phyloP scores from a whole-genome alignment of 441 rosid species.

The Corymbia citriodora region DNA sequence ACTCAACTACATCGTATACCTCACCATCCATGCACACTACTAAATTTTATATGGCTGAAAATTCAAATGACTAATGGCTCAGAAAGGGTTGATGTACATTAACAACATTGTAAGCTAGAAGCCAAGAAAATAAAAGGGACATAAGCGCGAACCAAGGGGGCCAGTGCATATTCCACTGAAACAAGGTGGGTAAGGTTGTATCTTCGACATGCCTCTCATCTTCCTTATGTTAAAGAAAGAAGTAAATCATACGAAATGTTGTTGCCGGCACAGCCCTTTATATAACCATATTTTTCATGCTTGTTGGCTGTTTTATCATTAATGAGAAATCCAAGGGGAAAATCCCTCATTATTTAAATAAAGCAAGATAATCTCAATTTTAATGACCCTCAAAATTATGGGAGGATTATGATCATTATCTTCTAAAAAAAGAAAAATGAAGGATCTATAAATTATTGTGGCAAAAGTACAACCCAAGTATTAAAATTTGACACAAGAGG shows the following conservation, averaged over 20 bases:
- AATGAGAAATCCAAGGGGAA: not conserved
- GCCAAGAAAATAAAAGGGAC: not conserved
- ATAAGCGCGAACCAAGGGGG: not conserved
- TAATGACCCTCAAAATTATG: not conserved
- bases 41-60: not conserved
- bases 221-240: not conserved
- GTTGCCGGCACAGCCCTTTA: not conserved
- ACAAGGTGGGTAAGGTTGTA: not conserved
- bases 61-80: not conserved
- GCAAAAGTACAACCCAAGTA: no score
- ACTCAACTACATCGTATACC: not conserved
- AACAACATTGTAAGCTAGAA: not conserved
- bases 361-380: not conserved
- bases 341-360: not conserved
- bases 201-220: not conserved
- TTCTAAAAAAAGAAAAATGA: not conserved
- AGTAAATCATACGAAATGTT: not conserved
- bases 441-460: no score
- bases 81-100: not conserved
- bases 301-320: not conserved
- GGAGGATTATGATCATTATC: not conserved
- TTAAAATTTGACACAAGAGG: no score
- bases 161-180: not conserved
- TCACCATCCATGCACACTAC: not conserved
- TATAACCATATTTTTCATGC: not conserved